Evolutionary conservation across 208 protist genomes (phyloP).

Genomic region (Leishmania tropica): DNA sequence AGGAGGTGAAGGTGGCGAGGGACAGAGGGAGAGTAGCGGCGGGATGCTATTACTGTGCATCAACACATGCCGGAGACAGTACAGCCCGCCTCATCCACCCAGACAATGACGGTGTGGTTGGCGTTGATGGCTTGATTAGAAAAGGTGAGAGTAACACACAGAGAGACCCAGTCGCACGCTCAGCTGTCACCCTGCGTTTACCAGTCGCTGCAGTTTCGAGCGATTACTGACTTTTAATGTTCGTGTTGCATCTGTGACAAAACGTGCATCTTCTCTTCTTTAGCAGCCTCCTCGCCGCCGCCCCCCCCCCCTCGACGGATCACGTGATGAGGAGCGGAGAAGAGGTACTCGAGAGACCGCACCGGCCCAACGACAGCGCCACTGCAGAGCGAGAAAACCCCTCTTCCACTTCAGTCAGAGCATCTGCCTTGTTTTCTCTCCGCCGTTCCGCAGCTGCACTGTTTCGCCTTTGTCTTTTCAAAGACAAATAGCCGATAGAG

Average conservation of each 20-base stretch:
- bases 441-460: no score
- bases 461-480: conserved; percentile 36
- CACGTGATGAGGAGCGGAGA: background rate
- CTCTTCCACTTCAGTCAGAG: background rate
- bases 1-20: background rate
- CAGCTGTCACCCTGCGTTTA: background rate
- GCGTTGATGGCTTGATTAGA: background rate
- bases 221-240: background rate
- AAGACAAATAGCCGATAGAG: conserved; percentile 76
- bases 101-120: background rate
- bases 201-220: background rate
- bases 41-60: background rate
- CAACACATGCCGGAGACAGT: background rate
- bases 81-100: background rate
- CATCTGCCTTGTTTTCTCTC: background rate
- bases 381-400: background rate
- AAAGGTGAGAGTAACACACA: background rate
- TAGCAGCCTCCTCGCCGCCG: background rate
- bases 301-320: background rate
- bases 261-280: background rate
- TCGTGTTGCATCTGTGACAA: background rate
- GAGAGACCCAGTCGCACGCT: background rate
- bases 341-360: background rate
- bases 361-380: background rate
- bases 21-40: background rate